Evolutionary conservation across 176 grass and related monocot genomes (phyloP), one percentile per base, ranked within the genome.

Genomic region (Triticum turgidum): DNA sequence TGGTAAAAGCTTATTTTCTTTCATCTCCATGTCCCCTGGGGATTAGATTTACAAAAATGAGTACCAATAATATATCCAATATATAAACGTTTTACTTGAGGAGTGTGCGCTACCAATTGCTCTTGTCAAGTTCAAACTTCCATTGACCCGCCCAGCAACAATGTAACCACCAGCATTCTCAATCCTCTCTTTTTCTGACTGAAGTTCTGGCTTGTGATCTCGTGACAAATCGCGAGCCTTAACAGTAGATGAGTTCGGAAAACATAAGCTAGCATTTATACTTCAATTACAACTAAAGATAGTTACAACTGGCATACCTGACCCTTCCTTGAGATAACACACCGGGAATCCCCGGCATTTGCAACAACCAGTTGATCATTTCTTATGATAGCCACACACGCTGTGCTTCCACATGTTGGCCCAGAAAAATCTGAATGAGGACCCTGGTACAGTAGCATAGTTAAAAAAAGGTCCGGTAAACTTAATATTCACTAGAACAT

Each of bases 271-370:
- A 49, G 11, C n/a, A 85, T 85, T 65, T 65, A 58, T 42, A 39
- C 15, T 88, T 71, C 65, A 77, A 73, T 7, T 88, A 78, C 20
- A 65, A 44, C 24, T 35, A 64, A 84, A 52, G 49, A n/a, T 20
- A 32, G 22, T 41, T 76, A 34, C 12, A 56, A 37, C 61, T 29
- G 11, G 69, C 66, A 39, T 89, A 99, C 97, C 82, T 88, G 92
- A 85, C 97, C 97, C 81, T 94, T 99, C 81, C 90, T 87, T 88
- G 97, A 99, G 83, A 99, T 76, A 20, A 76, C 73, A 51, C 73
- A 76, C 73, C 97, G 97, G 51, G 97, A 99, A 90, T 99, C 97
- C 80, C 97, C 97, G 73, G 97, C 94, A 85, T 99, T 99, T 88
- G 92, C 92, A 44, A 99, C 94, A 89, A 96, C 73, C n/a, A 99